A percentile compares a stretch with the other conserved stretches of the same genome.
These are phyloP conservation scores for Wickerhamiella brachini DNA, from an alignment of 805 yeast species.

Conservation along the genomic window DNA sequence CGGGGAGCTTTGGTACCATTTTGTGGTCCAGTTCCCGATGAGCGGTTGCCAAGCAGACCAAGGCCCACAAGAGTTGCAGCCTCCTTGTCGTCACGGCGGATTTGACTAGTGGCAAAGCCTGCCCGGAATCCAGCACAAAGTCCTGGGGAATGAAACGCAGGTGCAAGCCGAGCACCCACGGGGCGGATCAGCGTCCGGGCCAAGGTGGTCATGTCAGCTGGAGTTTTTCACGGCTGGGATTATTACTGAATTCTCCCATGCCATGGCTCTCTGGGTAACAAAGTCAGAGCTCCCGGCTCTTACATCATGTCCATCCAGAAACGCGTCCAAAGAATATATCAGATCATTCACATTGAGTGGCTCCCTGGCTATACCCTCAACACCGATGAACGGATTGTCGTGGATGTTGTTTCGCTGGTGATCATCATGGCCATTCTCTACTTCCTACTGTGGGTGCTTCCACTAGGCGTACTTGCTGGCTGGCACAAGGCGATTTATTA, in stretches of 20 bases:
- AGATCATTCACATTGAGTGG: neutral
- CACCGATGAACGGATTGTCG: neutral
- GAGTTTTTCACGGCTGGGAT: conserved; percentile 19
- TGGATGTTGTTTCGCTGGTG: neutral
- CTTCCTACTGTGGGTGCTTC: neutral
- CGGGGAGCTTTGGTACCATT: too few species aligned
- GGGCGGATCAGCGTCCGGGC: conserved; percentile 46
- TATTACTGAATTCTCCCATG: too few species aligned
- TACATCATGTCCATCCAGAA: neutral
- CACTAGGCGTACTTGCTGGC: neutral
- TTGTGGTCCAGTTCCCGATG: neutral
- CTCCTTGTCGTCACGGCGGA: neutral
- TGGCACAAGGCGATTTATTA: neutral
- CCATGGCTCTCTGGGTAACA: too few species aligned
- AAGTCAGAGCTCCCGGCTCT: neutral
- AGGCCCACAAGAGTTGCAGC: neutral
- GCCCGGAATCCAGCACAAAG: neutral
- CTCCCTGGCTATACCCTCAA: neutral
- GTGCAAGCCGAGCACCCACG: neutral
- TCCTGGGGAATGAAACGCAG: neutral
- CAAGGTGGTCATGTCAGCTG: conserved; percentile 95
- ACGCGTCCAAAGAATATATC: neutral
- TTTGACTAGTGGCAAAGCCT: neutral
- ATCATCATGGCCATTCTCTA: neutral
- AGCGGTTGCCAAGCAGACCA: neutral